These are phyloP conservation scores for Fistulifera solaris DNA, from an alignment of 108 stramenopile species.

Conservation along the genomic window DNA sequence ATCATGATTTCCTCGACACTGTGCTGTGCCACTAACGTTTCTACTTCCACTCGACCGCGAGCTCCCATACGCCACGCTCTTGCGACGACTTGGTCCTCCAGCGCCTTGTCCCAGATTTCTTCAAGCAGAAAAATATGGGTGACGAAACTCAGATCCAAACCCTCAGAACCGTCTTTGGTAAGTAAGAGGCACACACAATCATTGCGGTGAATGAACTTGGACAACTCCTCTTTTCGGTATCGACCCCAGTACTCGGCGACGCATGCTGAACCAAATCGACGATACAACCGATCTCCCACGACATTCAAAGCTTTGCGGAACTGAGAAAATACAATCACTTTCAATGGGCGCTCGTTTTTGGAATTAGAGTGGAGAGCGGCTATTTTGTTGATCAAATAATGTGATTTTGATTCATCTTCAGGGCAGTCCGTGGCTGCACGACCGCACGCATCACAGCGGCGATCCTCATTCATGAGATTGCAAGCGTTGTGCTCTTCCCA, in stretches of 20 bases:
- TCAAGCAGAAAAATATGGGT: constrained; percentile 90
- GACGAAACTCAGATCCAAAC: constrained; percentile 90
- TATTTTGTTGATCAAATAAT: constrained; percentile 52
- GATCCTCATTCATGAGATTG: constrained; percentile 23
- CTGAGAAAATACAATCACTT: constrained; percentile 79
- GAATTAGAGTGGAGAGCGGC: too few relatives aligned
- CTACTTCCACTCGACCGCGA: constrained; percentile 69
- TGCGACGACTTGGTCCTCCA: constrained; percentile 80
- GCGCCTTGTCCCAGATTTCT: constrained; percentile 61
- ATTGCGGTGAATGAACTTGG: constrained; percentile 43
- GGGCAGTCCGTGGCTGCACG: constrained; percentile 48
- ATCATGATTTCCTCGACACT: constrained; percentile 81
- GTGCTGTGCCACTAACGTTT: constrained; percentile 72
- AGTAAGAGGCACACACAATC: constrained; percentile 80
- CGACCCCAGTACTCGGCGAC: constrained; percentile 72
- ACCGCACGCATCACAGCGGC: constrained; percentile 45
- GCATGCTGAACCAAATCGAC: constrained; percentile 56
- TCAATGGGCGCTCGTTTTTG: constrained; percentile 22
- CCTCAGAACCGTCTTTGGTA: constrained; percentile 83
- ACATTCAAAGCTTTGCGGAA: constrained; percentile 62
- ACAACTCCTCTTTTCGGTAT: constrained; percentile 42
- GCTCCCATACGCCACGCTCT: constrained; percentile 94
- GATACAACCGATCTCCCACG: constrained; percentile 51
- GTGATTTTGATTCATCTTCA: constrained; percentile 55
- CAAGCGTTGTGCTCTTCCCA: constrained; percentile 61